phyloP scores from a whole-genome alignment of 129 eudicot genomes.

The Cynara cardunculus region DNA sequence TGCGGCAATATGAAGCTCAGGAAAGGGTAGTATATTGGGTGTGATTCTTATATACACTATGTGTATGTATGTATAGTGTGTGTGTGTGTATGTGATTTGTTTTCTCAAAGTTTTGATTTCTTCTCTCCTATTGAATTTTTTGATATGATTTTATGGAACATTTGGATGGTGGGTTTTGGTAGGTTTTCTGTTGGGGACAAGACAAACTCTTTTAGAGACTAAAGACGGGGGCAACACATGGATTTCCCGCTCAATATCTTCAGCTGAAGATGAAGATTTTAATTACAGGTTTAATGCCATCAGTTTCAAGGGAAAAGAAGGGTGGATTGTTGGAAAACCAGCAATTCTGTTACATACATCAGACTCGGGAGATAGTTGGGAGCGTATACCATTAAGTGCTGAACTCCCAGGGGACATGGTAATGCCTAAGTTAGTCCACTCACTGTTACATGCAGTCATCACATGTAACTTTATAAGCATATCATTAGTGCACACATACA shows the following conservation, averaged over 20 bases:
- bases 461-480: not conserved
- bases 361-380: conserved; percentile 92
- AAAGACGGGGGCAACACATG: conserved; percentile 93
- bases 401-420: conserved; percentile 99
- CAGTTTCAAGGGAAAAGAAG: conserved; percentile 91
- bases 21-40: too few relatives aligned
- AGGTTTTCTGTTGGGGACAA: conserved; percentile 96
- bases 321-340: conserved; percentile 99
- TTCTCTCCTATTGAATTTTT: not conserved
- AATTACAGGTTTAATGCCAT: conserved; percentile 91
- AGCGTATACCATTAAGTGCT: conserved; percentile 86
- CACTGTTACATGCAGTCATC: not conserved
- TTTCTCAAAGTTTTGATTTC: not conserved
- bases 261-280: conserved; percentile 96
- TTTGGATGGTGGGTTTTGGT: conserved; percentile 26
- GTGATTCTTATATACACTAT: too few relatives aligned
- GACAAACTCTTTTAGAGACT: conserved; percentile 94
- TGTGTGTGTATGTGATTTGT: not conserved
- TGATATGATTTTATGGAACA: not conserved
- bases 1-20: too few relatives aligned
- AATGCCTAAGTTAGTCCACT: not conserved
- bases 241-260: conserved; percentile 78
- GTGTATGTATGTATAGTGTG: too few relatives aligned
- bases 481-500: not conserved
- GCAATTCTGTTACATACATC: conserved; percentile 87